A percentile compares a stretch with the other conserved stretches of the same genome.
Evolutionary conservation across 2,329 filamentous ascomycete genomes (phyloP).

Genomic region (Cercospora brassicicola): DNA sequence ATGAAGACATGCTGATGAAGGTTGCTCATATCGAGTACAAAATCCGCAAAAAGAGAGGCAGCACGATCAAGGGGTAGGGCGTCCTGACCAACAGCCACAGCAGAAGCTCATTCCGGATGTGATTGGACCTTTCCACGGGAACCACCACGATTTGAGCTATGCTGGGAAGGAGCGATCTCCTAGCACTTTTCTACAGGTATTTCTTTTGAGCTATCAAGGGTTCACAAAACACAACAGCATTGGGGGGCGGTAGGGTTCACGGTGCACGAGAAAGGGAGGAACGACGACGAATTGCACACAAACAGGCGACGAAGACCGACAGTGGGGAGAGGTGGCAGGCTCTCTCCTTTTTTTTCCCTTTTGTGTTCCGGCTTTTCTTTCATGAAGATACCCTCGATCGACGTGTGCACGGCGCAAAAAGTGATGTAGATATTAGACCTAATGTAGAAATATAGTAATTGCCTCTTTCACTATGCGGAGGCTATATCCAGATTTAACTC

Average conservation of each 20-base stretch:
- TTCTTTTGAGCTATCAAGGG: neutral
- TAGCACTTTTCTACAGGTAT: neutral
- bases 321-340: neutral
- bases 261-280: neutral
- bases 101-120: neutral
- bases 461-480: neutral
- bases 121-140: neutral
- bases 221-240: neutral
- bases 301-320: neutral
- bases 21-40: slow-evolving; percentile 88
- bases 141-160: neutral
- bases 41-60: slow-evolving; percentile 55
- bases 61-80: slow-evolving; percentile 14
- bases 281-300: neutral
- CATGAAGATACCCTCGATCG: slow-evolving; percentile 14
- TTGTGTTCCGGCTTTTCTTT: neutral
- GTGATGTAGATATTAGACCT: slow-evolving; percentile 8
- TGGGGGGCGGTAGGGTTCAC: neutral
- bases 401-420: neutral
- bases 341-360: neutral
- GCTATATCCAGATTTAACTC: neutral
- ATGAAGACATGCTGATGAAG: slow-evolving; percentile 90
- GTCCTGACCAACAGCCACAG: slow-evolving; percentile 4
- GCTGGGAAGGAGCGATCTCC: neutral
- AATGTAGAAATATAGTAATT: slow-evolving; percentile 3